phyloP scores from a whole-genome alignment of 495 filamentous ascomycete species.

The Tuber aestivum region DNA sequence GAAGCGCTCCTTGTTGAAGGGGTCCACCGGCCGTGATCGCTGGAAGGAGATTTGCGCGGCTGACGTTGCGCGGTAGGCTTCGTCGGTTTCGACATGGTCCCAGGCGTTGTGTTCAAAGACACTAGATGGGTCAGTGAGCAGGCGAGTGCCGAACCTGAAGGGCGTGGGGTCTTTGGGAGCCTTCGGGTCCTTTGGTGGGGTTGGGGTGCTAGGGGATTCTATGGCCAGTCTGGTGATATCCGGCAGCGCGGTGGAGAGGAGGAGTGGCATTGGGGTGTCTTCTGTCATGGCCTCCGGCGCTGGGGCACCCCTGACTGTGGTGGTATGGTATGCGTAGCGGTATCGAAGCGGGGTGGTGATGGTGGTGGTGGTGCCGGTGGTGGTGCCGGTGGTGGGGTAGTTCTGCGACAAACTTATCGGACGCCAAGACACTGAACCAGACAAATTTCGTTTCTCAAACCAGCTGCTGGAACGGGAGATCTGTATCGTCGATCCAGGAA shows the following conservation, averaged over 20 bases:
- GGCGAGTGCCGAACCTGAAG: slow-evolving; percentile 90
- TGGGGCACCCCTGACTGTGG: not conserved
- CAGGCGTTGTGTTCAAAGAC: slow-evolving; percentile 96
- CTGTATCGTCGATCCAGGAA: not conserved
- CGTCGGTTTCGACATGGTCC: slow-evolving; percentile 91
- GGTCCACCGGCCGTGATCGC: slow-evolving; percentile 71
- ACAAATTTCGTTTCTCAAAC: not conserved
- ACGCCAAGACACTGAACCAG: not conserved
- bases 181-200: slow-evolving; percentile 33
- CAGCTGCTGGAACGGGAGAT: not conserved
- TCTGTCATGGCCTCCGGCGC: slow-evolving; percentile 4
- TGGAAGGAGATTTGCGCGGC: slow-evolving; percentile 75
- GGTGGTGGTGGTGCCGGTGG: slow-evolving; percentile 1
- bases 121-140: slow-evolving; percentile 71
- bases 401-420: not conserved
- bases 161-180: slow-evolving; percentile 80
- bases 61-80: slow-evolving; percentile 73
- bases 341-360: not conserved
- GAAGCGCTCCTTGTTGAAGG: slow-evolving; percentile 81
- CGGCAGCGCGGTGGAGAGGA: slow-evolving; percentile 18
- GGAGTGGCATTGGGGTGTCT: slow-evolving; percentile 12
- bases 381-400: slow-evolving; percentile 4
- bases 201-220: slow-evolving; percentile 5
- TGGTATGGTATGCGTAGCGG: not conserved
- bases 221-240: slow-evolving; percentile 16